phyloP scores from a whole-genome alignment of 306 rosid species.

The Fragaria ananassa region DNA sequence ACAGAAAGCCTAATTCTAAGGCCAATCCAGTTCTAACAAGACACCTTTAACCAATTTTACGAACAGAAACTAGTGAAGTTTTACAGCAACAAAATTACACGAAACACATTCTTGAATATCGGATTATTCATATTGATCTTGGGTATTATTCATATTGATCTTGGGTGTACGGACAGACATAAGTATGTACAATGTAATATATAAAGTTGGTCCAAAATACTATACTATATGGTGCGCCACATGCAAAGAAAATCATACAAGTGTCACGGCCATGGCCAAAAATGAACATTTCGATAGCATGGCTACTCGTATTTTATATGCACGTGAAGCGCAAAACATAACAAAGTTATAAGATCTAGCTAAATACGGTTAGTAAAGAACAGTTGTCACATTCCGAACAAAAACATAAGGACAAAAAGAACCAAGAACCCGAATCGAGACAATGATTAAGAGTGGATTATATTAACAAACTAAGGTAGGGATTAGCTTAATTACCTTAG shows the following conservation, averaged over 20 bases:
- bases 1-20: neutral
- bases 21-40: neutral
- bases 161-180: slow-evolving; percentile 11
- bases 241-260: neutral
- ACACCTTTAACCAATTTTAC: neutral
- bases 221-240: neutral
- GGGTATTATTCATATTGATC: neutral
- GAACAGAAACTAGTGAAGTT: too few species aligned
- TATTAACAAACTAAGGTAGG: neutral
- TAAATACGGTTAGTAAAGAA: neutral
- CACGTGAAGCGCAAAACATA: neutral
- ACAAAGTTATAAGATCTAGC: neutral
- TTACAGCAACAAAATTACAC: too few species aligned
- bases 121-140: neutral
- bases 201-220: neutral
- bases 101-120: too few species aligned
- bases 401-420: neutral
- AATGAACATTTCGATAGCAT: neutral
- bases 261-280: neutral
- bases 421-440: neutral
- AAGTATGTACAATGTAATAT: neutral
- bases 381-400: slow-evolving; percentile 11
- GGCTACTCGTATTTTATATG: neutral
- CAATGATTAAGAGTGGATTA: slow-evolving; percentile 4
- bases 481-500: slow-evolving; percentile 50